These are phyloP conservation scores for Penicillium cosmopolitanum DNA, from an alignment of 495 filamentous ascomycete genomes.

Conservation along the genomic window DNA sequence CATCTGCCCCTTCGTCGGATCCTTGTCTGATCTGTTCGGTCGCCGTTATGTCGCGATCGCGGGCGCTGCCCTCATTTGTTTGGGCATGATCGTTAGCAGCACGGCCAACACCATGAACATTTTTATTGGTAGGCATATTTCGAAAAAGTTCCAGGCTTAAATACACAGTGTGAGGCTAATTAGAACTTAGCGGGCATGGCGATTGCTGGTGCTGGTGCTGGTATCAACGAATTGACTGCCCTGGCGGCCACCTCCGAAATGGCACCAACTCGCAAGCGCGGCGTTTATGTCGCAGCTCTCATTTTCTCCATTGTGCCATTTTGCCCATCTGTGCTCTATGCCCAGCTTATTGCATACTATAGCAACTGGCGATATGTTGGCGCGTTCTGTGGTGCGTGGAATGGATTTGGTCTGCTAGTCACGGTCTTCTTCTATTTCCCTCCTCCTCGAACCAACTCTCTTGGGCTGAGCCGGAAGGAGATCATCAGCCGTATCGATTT, in stretches of 20 bases:
- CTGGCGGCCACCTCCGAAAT: slow-evolving; percentile 69
- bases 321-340: slow-evolving; percentile 69
- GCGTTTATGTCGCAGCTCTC: slow-evolving; percentile 67
- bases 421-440: slow-evolving; percentile 69
- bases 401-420: slow-evolving; percentile 61
- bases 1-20: slow-evolving; percentile 74
- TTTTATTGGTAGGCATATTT: slow-evolving; percentile 62
- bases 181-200: slow-evolving; percentile 58
- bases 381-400: slow-evolving; percentile 63
- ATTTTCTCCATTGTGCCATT: slow-evolving; percentile 72
- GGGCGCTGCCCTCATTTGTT: slow-evolving; percentile 59
- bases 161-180: slow-evolving; percentile 29
- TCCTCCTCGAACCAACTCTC: slow-evolving; percentile 60
- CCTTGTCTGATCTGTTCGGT: slow-evolving; percentile 69
- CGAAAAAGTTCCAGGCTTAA: background rate
- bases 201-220: slow-evolving; percentile 64
- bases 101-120: slow-evolving; percentile 68
- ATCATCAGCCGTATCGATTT: slow-evolving; percentile 65
- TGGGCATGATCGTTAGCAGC: slow-evolving; percentile 69
- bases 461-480: slow-evolving; percentile 50
- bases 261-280: slow-evolving; percentile 67
- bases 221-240: slow-evolving; percentile 69
- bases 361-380: slow-evolving; percentile 68
- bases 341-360: slow-evolving; percentile 65
- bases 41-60: slow-evolving; percentile 68